Conservation (phyloP, 345 rosid species). For the Syzygium grande region DNA sequence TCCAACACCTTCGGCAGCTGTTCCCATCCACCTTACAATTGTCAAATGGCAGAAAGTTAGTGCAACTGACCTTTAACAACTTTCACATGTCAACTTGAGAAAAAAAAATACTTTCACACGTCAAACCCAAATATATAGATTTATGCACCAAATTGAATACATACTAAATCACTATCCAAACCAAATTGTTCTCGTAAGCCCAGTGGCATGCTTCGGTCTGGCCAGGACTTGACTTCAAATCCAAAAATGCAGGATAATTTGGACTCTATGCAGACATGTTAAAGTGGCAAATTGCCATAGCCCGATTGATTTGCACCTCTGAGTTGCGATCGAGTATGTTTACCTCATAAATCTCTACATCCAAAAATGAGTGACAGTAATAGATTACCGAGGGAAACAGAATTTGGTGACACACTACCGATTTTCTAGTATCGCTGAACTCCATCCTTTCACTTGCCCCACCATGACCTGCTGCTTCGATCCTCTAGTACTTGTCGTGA, state of each 20-base stretch:
- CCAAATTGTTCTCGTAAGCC: slow-evolving; percentile 81
- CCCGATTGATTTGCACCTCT: slow-evolving; percentile 47
- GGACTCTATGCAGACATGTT: slow-evolving; percentile 77
- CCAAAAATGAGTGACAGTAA: slow-evolving; percentile 81
- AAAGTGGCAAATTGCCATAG: slow-evolving; percentile 74
- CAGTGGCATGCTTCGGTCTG: slow-evolving; percentile 73
- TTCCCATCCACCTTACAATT: no score
- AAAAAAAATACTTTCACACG: no score
- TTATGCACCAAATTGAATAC: no score
- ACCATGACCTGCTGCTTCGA: slow-evolving; percentile 41
- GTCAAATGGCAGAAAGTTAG: no score
- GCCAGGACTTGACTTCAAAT: slow-evolving; percentile 71
- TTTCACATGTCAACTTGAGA: no score
- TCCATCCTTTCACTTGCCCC: slow-evolving; percentile 51
- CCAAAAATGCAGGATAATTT: slow-evolving; percentile 64
- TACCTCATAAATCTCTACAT: slow-evolving; percentile 69
- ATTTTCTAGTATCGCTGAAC: slow-evolving; percentile 58
- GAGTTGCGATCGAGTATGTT: slow-evolving; percentile 49
- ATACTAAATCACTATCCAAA: slow-evolving; percentile 26
- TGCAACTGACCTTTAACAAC: no score
- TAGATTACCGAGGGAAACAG: slow-evolving; percentile 68
- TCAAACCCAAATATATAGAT: no score
- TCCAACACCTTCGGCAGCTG: no score
- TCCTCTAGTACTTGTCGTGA: slow-evolving; percentile 47
- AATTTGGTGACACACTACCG: slow-evolving; percentile 84